Percentiles rank a stretch among this genome's conserved stretches.
These are phyloP conservation scores for Boechera stricta DNA, from an alignment of 345 rosid species.

Conservation along the genomic window DNA sequence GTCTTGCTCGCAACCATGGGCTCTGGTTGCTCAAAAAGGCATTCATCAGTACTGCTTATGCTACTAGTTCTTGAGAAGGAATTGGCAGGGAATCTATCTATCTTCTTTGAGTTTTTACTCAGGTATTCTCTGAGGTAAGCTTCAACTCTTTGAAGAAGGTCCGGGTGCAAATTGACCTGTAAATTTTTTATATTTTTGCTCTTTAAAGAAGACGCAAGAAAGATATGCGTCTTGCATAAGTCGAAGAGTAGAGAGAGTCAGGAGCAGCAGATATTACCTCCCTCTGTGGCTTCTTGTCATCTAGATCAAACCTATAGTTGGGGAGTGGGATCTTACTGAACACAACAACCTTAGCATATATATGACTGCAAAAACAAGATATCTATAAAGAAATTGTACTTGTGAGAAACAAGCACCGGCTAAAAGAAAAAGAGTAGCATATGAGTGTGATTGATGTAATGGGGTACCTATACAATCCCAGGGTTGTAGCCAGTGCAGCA, in stretches of 20 bases:
- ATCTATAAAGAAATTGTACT: constrained; percentile 35
- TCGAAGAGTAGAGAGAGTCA: neutral
- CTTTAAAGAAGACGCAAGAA: neutral
- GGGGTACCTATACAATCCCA: constrained; percentile 83
- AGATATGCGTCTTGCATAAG: constrained; percentile 8
- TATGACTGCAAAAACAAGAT: constrained; percentile 62
- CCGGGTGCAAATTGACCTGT: constrained; percentile 67
- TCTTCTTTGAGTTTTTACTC: constrained; percentile 55
- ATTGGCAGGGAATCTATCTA: constrained; percentile 48
- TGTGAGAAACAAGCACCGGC: constrained; percentile 7
- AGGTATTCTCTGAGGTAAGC: constrained; percentile 69
- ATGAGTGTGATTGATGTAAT: constrained; percentile 3
- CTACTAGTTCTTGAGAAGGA: constrained; percentile 70
- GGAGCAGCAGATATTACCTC: constrained; percentile 61
- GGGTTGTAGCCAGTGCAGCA: constrained; percentile 65
- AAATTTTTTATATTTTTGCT: constrained; percentile 31
- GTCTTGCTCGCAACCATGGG: constrained; percentile 55
- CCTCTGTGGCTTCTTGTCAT: constrained; percentile 86
- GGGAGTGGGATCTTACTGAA: constrained; percentile 91
- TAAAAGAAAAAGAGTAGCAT: neutral
- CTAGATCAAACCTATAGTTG: constrained; percentile 95
- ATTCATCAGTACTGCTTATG: constrained; percentile 66
- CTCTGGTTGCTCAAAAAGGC: constrained; percentile 71
- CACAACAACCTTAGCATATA: constrained; percentile 78
- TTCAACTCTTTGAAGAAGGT: constrained; percentile 65